Base-by-base conservation (phyloP, 345 rosid species). In the Citrus inodora region DNA sequence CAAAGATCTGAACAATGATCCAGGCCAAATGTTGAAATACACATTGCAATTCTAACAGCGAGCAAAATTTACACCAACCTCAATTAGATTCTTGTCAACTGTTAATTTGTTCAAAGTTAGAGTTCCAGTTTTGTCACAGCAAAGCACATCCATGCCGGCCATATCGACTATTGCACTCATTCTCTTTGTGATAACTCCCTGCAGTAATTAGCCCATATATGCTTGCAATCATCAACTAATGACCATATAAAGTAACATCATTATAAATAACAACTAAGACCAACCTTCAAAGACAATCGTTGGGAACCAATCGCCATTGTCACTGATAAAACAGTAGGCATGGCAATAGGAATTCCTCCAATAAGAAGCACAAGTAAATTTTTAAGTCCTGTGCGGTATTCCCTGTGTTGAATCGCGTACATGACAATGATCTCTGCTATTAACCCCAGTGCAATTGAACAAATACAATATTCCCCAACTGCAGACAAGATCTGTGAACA, bases 341-440 rank as follows among this genome's bases (percentile, higher is more conserved):
- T 90, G 71, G 92, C 94, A 78, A 89, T 89, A 24, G 94, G 94
- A 80, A 90, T 90, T 79, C 94, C 94, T 74, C 94, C 92, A 59
- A 90, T 88, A 30, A 88, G 84, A 55, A 90, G 89, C 24, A 92
- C 95, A 79, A 92, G 88, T 19, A 92, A 83, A 72, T 92, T 92
- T 75, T 92, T 94, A 70, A 92, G 92, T 87, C 98, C 98, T n/a
- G 93, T 91, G 62, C 98, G 91, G 74, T 94, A 94, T 76, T 79
- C 3, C 59, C 97, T 87, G 86, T 86, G 87, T 77, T 93, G 98
- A 77, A 93, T 89, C 1, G 97, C 97, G 70, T 86, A 94, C 98
- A 92, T 94, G 80, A 94, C 97, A 8, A 92, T 84, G 46, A 94
- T 88, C 90, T 92, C 97, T 42, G 87, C 80, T 59, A 83, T 81